These are phyloP conservation scores for Linnemannia schmuckeri DNA, from an alignment of 192 early-diverging fungal species.

Conservation along the genomic window DNA sequence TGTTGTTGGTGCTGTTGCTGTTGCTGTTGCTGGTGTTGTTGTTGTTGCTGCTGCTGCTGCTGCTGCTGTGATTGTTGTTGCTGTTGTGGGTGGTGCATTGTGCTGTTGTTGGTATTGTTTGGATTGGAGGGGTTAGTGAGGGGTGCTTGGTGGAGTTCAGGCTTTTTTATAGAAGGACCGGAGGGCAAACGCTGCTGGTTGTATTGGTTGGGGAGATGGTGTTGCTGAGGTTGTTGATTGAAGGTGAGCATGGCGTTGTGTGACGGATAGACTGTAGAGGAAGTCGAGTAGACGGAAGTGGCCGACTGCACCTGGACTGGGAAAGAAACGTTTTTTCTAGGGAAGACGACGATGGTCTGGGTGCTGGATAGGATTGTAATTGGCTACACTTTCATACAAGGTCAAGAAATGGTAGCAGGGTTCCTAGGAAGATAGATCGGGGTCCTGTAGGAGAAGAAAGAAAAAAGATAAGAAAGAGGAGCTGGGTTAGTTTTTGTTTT, in stretches of 20 bases:
- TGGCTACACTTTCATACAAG: slow-evolving; percentile 27
- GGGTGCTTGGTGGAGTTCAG: slow-evolving; percentile 34
- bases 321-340: neutral
- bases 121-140: slow-evolving; percentile 18
- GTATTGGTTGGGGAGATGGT: slow-evolving; percentile 53
- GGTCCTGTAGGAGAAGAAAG: neutral
- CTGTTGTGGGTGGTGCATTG: slow-evolving; percentile 28
- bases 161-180: slow-evolving; percentile 26
- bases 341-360: slow-evolving; percentile 2
- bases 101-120: slow-evolving; percentile 21
- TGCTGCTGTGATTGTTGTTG: slow-evolving; percentile 30
- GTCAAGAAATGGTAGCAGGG: slow-evolving; percentile 26
- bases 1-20: slow-evolving; percentile 18
- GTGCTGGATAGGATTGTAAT: slow-evolving; percentile 23
- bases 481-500: neutral
- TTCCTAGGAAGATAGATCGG: slow-evolving; percentile 15
- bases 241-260: slow-evolving; percentile 53
- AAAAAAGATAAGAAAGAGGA: neutral
- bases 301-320: slow-evolving; percentile 14
- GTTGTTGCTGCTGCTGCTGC: slow-evolving; percentile 17
- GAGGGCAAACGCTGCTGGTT: slow-evolving; percentile 38
- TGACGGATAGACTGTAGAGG: slow-evolving; percentile 4
- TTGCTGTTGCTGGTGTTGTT: slow-evolving; percentile 23
- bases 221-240: slow-evolving; percentile 46
- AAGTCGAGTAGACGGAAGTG: slow-evolving; percentile 13